These are phyloP conservation scores for Mitragyna speciosa DNA, from an alignment of 257 asterid genomes.

Conservation along the genomic window DNA sequence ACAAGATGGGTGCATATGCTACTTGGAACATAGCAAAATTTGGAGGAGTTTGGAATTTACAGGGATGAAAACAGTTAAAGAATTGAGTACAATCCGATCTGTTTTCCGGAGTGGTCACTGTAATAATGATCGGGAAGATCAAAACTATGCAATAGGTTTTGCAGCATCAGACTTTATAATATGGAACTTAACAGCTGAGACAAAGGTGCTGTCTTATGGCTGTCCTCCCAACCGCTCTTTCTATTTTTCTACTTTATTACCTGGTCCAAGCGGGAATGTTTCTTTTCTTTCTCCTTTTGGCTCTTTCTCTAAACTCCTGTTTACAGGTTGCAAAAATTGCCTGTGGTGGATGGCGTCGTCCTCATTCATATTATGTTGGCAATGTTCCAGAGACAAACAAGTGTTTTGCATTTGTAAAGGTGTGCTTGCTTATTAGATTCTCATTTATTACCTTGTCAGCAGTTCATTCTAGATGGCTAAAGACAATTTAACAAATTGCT, in stretches of 20 bases:
- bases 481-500: not conserved
- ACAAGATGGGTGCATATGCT: constrained; percentile 97
- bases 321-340: constrained; percentile 67
- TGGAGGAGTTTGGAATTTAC: constrained; percentile 59
- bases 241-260: not conserved
- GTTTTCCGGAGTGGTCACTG: constrained; percentile 40
- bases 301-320: not conserved
- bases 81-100: constrained; percentile 63
- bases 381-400: constrained; percentile 66
- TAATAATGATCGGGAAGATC: constrained; percentile 39
- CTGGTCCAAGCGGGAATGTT: not conserved
- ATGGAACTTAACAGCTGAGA: constrained; percentile 71
- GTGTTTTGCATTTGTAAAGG: constrained; percentile 96
- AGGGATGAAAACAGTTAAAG: constrained; percentile 92
- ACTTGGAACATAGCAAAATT: constrained; percentile 62
- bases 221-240: constrained; percentile 21
- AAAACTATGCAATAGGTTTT: constrained; percentile 83
- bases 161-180: constrained; percentile 77
- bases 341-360: constrained; percentile 99
- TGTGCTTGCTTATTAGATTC: constrained; percentile 11
- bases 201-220: constrained; percentile 53
- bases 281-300: constrained; percentile 1
- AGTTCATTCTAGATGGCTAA: not conserved
- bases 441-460: not conserved
- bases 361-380: constrained; percentile 88